Base-by-base conservation (phyloP, 257 asterid genomes). In the Primulina tabacum region DNA sequence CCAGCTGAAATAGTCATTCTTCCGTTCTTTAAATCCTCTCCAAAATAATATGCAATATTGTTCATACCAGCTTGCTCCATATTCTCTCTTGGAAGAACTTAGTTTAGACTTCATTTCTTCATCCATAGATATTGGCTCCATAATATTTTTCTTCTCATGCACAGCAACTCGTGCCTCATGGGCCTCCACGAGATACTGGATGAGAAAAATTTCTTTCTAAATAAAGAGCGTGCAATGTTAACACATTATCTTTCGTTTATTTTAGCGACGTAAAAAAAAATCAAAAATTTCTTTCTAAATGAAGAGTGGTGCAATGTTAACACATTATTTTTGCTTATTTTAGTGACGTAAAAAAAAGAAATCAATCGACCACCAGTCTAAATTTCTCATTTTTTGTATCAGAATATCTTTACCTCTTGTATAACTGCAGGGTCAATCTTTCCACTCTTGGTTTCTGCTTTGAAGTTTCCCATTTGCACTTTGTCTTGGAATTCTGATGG, bases 31-130 rank as follows among this genome's bases (percentile, higher is more conserved):
- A 47, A 91, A 90, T 30, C 99, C 96, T 75, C 97, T 77, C 67
- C 87, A 70, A 35, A 87, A 88, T 20, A 94, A 78, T 82, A 91
- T 88, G 43, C 92, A 80, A 78, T 77, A 94, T 66, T 94, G 99
- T 29, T 91, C 91, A 7, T 83, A 73, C 99, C 99, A 94, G 81
- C 88, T 85, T 6, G 96, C 88, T 21, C 99, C 97, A 97, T 97
- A 90, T 65, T 83, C 95, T 75, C 97, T 82, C 82, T 89, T 89
- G 32, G 61, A 62, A 14, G 78, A 70, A 62, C 79, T 59, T 3
- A 79, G 72, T 78, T 79, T 77, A 1, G 87, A 74, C 83, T 85
- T 85, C 40, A 78, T 72, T 34, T 90, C 92, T 38, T 85, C 92
- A 37, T 87, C 89, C 38, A 87, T 74, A n/a, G 83, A 78, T 30